These are phyloP conservation scores for Fusarium sp. DNA, from an alignment of 2,329 filamentous ascomycete species.

Conservation along the genomic window DNA sequence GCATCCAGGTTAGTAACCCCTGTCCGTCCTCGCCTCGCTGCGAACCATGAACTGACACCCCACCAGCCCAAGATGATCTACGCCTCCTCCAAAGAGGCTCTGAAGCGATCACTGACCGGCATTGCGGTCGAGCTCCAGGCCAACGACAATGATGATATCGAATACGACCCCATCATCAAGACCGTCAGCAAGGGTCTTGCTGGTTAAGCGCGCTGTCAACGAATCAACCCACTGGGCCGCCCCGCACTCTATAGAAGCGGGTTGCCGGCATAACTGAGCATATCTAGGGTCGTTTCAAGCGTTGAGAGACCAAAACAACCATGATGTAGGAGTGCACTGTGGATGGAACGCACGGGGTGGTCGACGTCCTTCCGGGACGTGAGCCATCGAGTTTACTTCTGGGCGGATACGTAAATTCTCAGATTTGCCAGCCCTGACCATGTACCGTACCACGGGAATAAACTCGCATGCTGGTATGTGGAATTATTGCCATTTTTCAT, in stretches of 20 bases:
- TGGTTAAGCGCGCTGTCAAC: conserved; percentile 49
- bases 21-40: conserved; percentile 68
- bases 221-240: conserved; percentile 17
- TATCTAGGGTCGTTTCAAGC: conserved; percentile 42
- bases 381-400: conserved; percentile 37
- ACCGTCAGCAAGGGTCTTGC: conserved; percentile 72
- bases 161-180: conserved; percentile 77
- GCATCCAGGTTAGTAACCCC: conserved; percentile 72
- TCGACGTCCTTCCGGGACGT: conserved; percentile 28
- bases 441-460: conserved; percentile 44
- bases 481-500: conserved; percentile 34
- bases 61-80: conserved; percentile 87
- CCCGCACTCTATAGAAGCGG: conserved; percentile 33
- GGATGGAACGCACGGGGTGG: conserved; percentile 26
- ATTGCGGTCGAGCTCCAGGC: conserved; percentile 83
- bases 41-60: conserved; percentile 47
- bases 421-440: conserved; percentile 44
- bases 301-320: conserved; percentile 39
- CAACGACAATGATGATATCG: conserved; percentile 85
- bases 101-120: conserved; percentile 82
- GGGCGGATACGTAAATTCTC: conserved; percentile 41
- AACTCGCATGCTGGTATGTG: conserved; percentile 45
- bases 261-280: conserved; percentile 38
- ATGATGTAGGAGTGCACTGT: conserved; percentile 42
- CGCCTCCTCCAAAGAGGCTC: conserved; percentile 86